Conservation (phyloP, 495 filamentous ascomycete species). For the Tuber umbilicatum region DNA sequence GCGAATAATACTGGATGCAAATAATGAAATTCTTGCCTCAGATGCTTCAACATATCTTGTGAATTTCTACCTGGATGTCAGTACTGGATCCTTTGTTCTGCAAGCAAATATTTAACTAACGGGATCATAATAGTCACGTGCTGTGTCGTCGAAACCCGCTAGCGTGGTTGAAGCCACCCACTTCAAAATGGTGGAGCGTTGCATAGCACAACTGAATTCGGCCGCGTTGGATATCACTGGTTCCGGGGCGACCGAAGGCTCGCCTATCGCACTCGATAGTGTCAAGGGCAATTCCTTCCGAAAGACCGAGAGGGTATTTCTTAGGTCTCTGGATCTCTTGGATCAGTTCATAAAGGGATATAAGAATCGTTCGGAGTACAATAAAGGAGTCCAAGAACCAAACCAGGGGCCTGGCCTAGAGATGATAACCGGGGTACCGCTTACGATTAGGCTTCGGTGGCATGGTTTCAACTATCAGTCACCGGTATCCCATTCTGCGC, state of each 20-base stretch:
- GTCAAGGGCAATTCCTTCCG: background rate
- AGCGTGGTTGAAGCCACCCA: constrained; percentile 62
- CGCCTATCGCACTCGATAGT: background rate
- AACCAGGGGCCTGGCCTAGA: constrained; percentile 25
- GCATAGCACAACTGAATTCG: constrained; percentile 63
- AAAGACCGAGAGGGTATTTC: constrained; percentile 20
- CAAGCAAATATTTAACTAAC: constrained; percentile 43
- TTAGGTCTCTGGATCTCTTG: constrained; percentile 46
- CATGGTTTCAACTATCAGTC: constrained; percentile 25
- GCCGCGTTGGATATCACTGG: constrained; percentile 49
- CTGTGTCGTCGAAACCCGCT: constrained; percentile 20
- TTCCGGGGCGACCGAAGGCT: background rate
- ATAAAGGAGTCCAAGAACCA: constrained; percentile 29
- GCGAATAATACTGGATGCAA: constrained; percentile 69
- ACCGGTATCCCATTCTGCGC: constrained; percentile 23
- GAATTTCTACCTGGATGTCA: constrained; percentile 61
- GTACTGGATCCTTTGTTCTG: constrained; percentile 43
- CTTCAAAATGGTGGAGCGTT: constrained; percentile 67
- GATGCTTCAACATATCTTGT: constrained; percentile 64
- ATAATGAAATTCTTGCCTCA: constrained; percentile 60
- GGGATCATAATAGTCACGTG: constrained; percentile 27
- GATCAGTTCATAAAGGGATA: constrained; percentile 54
- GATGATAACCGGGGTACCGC: constrained; percentile 35
- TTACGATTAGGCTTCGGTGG: constrained; percentile 27
- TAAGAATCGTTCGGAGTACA: constrained; percentile 52